These are phyloP conservation scores for Cyphellophora europaea DNA, from an alignment of 2,329 filamentous ascomycete species.

Conservation along the genomic window DNA sequence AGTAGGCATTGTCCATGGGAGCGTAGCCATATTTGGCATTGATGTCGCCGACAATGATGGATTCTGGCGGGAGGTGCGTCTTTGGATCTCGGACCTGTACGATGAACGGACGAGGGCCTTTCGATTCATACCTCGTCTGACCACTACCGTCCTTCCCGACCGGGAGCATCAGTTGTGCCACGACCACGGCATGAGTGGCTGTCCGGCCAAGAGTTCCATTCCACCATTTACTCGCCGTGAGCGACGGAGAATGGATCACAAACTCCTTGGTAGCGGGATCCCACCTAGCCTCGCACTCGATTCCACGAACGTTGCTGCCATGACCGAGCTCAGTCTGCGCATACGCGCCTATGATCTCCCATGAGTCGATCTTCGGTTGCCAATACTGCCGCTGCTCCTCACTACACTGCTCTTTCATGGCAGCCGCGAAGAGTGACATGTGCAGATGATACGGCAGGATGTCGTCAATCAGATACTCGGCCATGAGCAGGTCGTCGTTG, in stretches of 20 bases:
- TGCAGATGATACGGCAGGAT: conserved; percentile 43
- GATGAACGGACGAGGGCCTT: conserved; percentile 45
- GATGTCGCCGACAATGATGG: conserved; percentile 45
- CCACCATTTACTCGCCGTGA: conserved; percentile 48
- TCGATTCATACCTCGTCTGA: conserved; percentile 26
- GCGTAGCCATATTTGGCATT: conserved; percentile 47
- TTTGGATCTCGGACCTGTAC: conserved; percentile 42
- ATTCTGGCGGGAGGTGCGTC: conserved; percentile 37
- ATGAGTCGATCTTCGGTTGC: conserved; percentile 40
- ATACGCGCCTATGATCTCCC: conserved; percentile 43
- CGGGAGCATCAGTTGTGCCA: conserved; percentile 42
- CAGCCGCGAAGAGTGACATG: conserved; percentile 42
- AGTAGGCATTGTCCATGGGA: conserved; percentile 45
- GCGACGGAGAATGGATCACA: conserved; percentile 40
- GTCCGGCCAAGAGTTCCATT: conserved; percentile 43
- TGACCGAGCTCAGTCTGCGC: conserved; percentile 45
- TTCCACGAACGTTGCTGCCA: conserved; percentile 42
- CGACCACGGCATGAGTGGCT: conserved; percentile 47
- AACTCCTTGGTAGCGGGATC: conserved; percentile 37
- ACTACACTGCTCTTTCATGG: conserved; percentile 41
- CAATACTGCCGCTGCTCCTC: conserved; percentile 39
- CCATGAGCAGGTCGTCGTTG: conserved; percentile 41
- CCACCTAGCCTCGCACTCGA: conserved; percentile 41
- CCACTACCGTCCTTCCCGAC: conserved; percentile 19
- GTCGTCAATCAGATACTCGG: conserved; percentile 44